Evolutionary conservation across 2,329 filamentous ascomycete genomes (phyloP).

Genomic region (Rhinocladiella mackenziei): DNA sequence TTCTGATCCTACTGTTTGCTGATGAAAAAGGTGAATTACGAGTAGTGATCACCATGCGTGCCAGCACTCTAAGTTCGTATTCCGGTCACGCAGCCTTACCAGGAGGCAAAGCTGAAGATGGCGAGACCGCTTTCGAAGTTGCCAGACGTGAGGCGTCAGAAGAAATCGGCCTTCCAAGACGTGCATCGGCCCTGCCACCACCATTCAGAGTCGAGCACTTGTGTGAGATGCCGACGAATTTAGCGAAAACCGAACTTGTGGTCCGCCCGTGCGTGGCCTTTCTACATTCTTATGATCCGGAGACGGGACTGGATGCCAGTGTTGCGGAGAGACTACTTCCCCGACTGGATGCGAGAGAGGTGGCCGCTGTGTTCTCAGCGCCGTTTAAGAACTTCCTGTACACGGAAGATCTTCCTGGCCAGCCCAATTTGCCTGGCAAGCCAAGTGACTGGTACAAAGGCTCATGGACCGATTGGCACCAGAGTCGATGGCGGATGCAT

Average conservation of each 20-base stretch:
- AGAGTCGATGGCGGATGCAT: conserved; percentile 77
- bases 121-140: conserved; percentile 66
- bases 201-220: conserved; percentile 85
- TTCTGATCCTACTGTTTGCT: conserved; percentile 82
- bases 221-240: conserved; percentile 72
- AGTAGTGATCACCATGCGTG: conserved; percentile 60
- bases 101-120: conserved; percentile 61
- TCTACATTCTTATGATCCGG: conserved; percentile 59
- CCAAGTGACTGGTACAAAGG: conserved; percentile 77
- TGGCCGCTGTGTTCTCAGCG: conserved; percentile 88
- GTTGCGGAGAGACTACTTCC: conserved; percentile 72
- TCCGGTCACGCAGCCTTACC: conserved; percentile 87
- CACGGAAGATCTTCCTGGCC: conserved; percentile 52
- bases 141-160: conserved; percentile 86
- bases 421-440: conserved; percentile 41
- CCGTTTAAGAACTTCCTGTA: conserved; percentile 79
- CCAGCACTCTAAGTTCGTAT: conserved; percentile 56
- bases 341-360: conserved; percentile 79
- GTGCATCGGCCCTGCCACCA: conserved; percentile 60
- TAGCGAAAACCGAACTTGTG: conserved; percentile 68
- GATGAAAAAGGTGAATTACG: conserved; percentile 74
- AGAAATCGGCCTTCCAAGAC: conserved; percentile 76
- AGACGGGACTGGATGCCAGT: conserved; percentile 42
- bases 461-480: conserved; percentile 74
- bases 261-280: conserved; percentile 76